These are phyloP conservation scores for Cardamine occulta DNA, from an alignment of 345 rosid species.

Conservation along the genomic window DNA sequence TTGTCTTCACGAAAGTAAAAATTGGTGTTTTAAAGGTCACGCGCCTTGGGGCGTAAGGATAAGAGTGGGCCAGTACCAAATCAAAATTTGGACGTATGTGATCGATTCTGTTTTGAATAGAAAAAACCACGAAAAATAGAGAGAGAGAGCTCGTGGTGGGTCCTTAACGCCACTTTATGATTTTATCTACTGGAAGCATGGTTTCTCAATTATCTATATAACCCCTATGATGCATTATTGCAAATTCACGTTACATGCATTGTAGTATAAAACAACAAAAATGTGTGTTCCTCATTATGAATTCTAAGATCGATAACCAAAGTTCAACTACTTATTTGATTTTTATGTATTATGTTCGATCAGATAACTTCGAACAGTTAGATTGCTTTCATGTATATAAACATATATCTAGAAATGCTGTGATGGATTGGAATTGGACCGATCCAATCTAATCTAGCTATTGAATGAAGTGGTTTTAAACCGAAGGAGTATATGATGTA, in stretches of 20 bases:
- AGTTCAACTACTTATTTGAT: neutral
- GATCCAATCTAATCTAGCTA: neutral
- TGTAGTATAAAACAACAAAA: constrained; percentile 21
- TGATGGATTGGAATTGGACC: neutral
- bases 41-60: constrained; percentile 26
- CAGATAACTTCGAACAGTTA: neutral
- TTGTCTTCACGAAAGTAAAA: neutral
- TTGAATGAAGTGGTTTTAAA: neutral
- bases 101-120: constrained; percentile 31
- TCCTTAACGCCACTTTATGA: constrained; percentile 39
- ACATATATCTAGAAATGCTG: neutral
- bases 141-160: constrained; percentile 40
- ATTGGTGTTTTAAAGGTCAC: neutral
- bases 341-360: neutral
- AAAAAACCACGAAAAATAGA: constrained; percentile 9
- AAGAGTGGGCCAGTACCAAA: constrained; percentile 23
- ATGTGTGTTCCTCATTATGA: neutral
- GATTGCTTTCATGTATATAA: neutral
- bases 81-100: constrained; percentile 44
- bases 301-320: neutral
- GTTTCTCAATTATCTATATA: constrained; percentile 10
- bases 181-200: constrained; percentile 12
- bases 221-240: constrained; percentile 17
- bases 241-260: constrained; percentile 35
- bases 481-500: neutral